Base-by-base conservation (phyloP, 2,329 filamentous ascomycete genomes). In the Aspergillus sp. region DNA sequence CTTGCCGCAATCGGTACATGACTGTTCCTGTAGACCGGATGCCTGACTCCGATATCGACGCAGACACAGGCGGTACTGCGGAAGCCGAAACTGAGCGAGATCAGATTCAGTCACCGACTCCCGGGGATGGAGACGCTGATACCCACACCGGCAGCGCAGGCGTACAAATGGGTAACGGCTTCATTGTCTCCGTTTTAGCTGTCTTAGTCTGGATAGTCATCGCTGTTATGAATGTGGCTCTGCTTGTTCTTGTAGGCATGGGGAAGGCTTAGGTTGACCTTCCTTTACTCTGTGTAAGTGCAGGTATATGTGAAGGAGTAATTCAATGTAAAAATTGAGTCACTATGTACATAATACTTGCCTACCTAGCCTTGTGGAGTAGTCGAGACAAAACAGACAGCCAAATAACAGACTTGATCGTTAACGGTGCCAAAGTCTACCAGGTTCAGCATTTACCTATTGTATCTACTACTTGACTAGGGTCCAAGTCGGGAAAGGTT, bases 1-100 rank as follows among this genome's bases (percentile, higher is more conserved):
- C 91, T 0, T 90, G 89, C 65, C 82, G 88, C 44, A 84, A 86
- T 64, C 86, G 86, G 68, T 95, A 89, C 74, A 96, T 96, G 91
- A 90, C 85, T 8, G 88, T 90, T 6, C 72, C 75, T 56, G 75
- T 80, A 2, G 80, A 81, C 35, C 70, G 72, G 23, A 74, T 76
- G 31, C 53, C 49, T 33, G 70, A 67, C 3, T 68, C 64, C 3
- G 52, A 48, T 37, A n/a, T n/a, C n/a, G 31, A 46, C 12, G 33
- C 12, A 35, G 41, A 53, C n/a, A 21, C 21, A 37, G 50, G 24
- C 33, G 17, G n/a, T n/a, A 21, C 40, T 21, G 40, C 41, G 4
- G 41, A 44, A 4, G 19, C 41, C 2, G 41, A 44, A 12, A 24
- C 41, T 24, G 19, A 14, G 21, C 41, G 23, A 46, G 48, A 39